Evolutionary conservation across 2,329 filamentous ascomycete genomes (phyloP), one percentile per base, ranked within the genome.

Genomic region (Gnomoniopsis smithogilvyi): DNA sequence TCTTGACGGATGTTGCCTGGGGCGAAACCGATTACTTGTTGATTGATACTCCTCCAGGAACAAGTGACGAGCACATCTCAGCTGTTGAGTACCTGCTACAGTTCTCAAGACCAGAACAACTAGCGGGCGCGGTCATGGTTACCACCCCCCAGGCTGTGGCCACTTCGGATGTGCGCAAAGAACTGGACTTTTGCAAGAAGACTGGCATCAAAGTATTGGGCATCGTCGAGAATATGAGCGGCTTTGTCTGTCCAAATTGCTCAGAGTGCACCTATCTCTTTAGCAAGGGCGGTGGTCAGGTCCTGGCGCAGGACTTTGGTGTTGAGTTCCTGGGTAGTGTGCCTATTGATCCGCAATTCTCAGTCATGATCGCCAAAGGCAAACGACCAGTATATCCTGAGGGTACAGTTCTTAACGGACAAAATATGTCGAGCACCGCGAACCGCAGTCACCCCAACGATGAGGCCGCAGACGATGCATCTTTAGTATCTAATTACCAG

Each of bases 161-260:
- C 14, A 96, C 94, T 30, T 90, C 92, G 0, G 95, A 99, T 70
- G 95, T 99, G 41, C 88, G 91, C 68, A 97, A 96, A 71, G 93
- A 96, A 73, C 82, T 96, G 64, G 96, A 96, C 72, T 96, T 97
- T 70, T 97, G 93, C 75, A 79, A 80, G 54, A 96, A 96, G 77
- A 94, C 91, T 1, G 83, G 85, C 33, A 87, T 96, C 51, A 80
- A 82, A 2, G 86, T 96, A 38, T 78, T 98, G 12, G 95, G 95
- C 0, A 93, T 99, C 1, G 84, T 99, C 49, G 95, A 99, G 77
- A 99, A 99, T 72, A 98, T 99, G 95, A 89, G 88, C 65, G 91
- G 91, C 2, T 96, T 91, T 67, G 89, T 95, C n/a, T 95, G 91
- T 69, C 86, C 86, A 7, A 84, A 88, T 69, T 90, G 87, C 73